Evolutionary conservation across 192 early-diverging fungal genomes (phyloP), one percentile per base, ranked within the genome.

Genomic region (Podila clonocystis): DNA sequence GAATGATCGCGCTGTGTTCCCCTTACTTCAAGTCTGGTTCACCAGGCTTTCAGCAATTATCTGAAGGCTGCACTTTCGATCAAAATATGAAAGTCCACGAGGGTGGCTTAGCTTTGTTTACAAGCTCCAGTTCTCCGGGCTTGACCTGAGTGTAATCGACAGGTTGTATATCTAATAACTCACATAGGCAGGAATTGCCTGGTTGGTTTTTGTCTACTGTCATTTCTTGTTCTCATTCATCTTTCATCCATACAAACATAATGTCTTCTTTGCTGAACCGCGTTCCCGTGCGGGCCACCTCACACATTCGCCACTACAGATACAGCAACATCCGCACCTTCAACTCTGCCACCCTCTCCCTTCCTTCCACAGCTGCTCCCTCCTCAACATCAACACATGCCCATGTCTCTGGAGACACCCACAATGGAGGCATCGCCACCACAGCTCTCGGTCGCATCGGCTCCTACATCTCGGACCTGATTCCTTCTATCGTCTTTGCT

Each of bases 401-500:
- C 19, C n/a, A 11, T 6, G 9, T 24, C 52, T 24, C 20, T 26
- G 24, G 26, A 7, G 52, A 55, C 52, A 24, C 52, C 22, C 52
- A 55, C 52, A 22, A 9, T 26, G 24, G 52, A n/a, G 69, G 59
- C n/a, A 68, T 72, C 62, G 4, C 66, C 31, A 80, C 77, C 33
- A 73, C 71, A 5, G 62, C 58, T 31, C 67, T 80, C n/a, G 77
- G 77, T 31, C 77, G 77, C 49, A 41, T 80, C 36, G 70, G 77
- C 66, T 68, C 61, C 22, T 80, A 80, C 36, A 80, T 80, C 48
- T 80, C 77, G 30, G 77, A 80, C 55, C 58, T 80, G 41, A 24
- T 80, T 30, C 77, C 77, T 15, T 80, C 77, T 22, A 73, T 80
- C 31, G 77, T 80, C 49, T 80, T 70, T 70, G 77, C 77, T 6